phyloP scores from a whole-genome alignment of 768 basidiomycete species.

The Suillus placidus region DNA sequence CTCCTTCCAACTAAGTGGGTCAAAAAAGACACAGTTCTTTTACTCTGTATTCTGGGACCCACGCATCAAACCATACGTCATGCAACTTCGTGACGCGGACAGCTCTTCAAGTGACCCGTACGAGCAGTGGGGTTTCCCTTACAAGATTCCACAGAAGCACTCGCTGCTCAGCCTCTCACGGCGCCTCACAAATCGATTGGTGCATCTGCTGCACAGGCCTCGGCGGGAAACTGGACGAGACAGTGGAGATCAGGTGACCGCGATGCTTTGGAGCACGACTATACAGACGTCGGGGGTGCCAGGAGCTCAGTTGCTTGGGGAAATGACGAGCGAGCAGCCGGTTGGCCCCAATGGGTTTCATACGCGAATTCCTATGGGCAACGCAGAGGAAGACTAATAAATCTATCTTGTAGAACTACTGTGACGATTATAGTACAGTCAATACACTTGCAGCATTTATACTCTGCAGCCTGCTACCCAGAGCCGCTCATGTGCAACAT shows the following conservation, averaged over 20 bases:
- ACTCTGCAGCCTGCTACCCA: background rate
- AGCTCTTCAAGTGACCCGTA: background rate
- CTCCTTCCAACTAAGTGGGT: background rate
- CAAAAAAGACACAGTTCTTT: background rate
- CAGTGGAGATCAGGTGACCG: background rate
- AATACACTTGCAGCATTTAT: background rate
- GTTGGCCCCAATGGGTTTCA: constrained; percentile 3
- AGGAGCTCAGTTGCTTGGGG: background rate
- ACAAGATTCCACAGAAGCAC: background rate
- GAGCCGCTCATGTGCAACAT: too few relatives aligned
- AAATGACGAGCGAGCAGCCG: background rate
- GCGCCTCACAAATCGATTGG: background rate
- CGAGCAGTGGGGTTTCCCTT: constrained; percentile 1
- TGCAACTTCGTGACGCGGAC: background rate
- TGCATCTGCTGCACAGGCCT: background rate
- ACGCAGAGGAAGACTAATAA: background rate
- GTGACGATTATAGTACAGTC: background rate
- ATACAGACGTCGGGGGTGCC: constrained; percentile 2
- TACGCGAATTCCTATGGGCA: background rate
- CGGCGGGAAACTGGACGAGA: background rate
- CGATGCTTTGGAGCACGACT: background rate
- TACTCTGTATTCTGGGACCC: background rate
- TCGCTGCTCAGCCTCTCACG: background rate
- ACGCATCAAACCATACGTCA: background rate
- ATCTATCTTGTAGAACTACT: background rate